phyloP scores from a whole-genome alignment of 1,284 basidiomycete genomes.

The Cutaneotrichosporon curvatum region DNA sequence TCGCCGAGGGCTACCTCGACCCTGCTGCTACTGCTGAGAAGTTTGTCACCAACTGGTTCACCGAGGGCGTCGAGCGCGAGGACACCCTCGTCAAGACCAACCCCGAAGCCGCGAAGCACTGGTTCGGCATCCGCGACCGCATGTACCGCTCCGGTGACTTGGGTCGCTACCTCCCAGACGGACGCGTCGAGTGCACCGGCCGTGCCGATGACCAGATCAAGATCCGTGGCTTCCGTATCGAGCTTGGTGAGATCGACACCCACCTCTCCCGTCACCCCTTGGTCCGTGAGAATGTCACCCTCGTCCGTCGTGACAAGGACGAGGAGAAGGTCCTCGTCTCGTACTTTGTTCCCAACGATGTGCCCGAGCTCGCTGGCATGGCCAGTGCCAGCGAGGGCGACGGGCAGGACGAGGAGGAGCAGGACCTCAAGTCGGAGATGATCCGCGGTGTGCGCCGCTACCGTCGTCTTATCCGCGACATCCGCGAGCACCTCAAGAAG shows the following conservation, averaged over 20 bases:
- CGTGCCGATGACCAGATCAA: slow-evolving; percentile 99
- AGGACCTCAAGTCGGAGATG: slow-evolving; percentile 50
- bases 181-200: slow-evolving; percentile 93
- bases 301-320: slow-evolving; percentile 95
- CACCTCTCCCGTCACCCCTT: slow-evolving; percentile 89
- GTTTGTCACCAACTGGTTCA: slow-evolving; percentile 90
- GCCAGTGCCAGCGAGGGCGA: slow-evolving; percentile 60
- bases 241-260: slow-evolving; percentile 97
- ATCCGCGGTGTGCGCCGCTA: slow-evolving; percentile 72
- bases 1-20: slow-evolving; percentile 94
- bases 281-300: slow-evolving; percentile 92
- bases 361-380: slow-evolving; percentile 61
- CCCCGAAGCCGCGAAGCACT: slow-evolving; percentile 63
- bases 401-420: slow-evolving; percentile 48
- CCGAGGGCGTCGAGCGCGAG: slow-evolving; percentile 51
- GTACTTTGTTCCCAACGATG: slow-evolving; percentile 90
- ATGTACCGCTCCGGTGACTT: slow-evolving; percentile 98
- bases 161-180: slow-evolving; percentile 87
- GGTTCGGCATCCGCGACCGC: slow-evolving; percentile 95
- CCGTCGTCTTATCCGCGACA: slow-evolving; percentile 81
- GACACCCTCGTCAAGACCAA: slow-evolving; percentile 63
- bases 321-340: slow-evolving; percentile 98
- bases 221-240: slow-evolving; percentile 98
- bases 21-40: slow-evolving; percentile 77
- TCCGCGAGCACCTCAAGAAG: slow-evolving; percentile 92